These are phyloP conservation scores for Bacterosira constricta DNA, from an alignment of 108 stramenopile genomes.

Conservation along the genomic window DNA sequence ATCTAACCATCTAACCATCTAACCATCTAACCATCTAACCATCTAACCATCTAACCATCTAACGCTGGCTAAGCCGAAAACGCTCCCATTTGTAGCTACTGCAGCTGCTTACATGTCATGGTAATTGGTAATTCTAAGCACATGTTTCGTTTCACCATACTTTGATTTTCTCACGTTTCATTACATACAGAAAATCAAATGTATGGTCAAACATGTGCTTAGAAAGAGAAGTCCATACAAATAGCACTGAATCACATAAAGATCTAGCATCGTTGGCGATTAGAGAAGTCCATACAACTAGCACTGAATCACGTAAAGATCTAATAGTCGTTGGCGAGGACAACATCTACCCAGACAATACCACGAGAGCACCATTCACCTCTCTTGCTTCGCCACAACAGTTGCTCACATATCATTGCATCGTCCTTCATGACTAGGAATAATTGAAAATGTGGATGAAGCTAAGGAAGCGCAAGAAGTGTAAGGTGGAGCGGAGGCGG, in stretches of 20 bases:
- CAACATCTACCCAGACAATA: not conserved
- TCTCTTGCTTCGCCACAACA: too few relatives aligned
- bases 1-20: too few relatives aligned
- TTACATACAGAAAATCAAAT: not conserved
- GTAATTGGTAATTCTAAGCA: too few relatives aligned
- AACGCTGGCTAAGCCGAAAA: too few relatives aligned
- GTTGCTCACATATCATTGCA: not conserved
- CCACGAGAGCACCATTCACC: not conserved
- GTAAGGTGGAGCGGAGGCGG: not conserved
- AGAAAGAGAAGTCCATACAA: constrained; percentile 3
- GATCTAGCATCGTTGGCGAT: too few relatives aligned
- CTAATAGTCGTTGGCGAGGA: not conserved
- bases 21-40: too few relatives aligned
- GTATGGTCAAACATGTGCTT: not conserved
- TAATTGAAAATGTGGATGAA: not conserved
- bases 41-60: too few relatives aligned
- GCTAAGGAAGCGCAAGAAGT: not conserved
- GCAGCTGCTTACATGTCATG: too few relatives aligned
- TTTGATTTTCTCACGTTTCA: too few relatives aligned
- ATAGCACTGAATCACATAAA: not conserved
- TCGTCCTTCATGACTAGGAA: not conserved
- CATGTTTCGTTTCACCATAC: too few relatives aligned
- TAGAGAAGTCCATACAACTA: not conserved
- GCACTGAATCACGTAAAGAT: not conserved
- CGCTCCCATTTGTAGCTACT: too few relatives aligned